phyloP scores from a whole-genome alignment of 148 eudicot species.

The Dianthus caryophyllus region DNA sequence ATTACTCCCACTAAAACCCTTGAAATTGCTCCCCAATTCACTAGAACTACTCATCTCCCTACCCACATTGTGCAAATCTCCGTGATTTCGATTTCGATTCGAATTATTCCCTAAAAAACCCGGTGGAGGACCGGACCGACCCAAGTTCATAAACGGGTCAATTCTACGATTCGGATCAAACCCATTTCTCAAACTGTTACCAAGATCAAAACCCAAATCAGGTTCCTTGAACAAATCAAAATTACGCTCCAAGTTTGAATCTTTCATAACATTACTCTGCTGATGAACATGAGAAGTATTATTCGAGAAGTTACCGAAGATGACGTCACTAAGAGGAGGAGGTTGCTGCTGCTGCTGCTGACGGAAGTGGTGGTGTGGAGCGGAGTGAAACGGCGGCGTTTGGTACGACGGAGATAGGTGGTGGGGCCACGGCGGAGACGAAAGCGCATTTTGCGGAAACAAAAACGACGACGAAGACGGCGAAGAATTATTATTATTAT shows the following conservation, averaged over 20 bases:
- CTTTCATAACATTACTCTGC: neutral
- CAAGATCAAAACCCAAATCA: slow-evolving; percentile 18
- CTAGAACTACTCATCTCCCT: slow-evolving; percentile 34
- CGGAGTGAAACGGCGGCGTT: slow-evolving; percentile 24
- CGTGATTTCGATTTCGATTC: slow-evolving; percentile 31
- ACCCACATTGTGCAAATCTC: slow-evolving; percentile 26
- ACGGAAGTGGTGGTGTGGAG: slow-evolving; percentile 30
- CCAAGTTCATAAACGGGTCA: slow-evolving; percentile 22
- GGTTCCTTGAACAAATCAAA: slow-evolving; percentile 22
- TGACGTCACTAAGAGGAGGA: slow-evolving; percentile 9
- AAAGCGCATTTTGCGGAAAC: slow-evolving; percentile 33
- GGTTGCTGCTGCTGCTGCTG: slow-evolving; percentile 24
- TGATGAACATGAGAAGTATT: neutral
- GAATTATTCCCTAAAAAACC: slow-evolving; percentile 44
- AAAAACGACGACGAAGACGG: slow-evolving; percentile 18
- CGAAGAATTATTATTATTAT: too few relatives aligned
- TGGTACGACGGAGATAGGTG: slow-evolving; percentile 26
- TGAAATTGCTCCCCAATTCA: slow-evolving; percentile 25
- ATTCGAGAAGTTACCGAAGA: slow-evolving; percentile 45
- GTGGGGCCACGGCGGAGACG: slow-evolving; percentile 29
- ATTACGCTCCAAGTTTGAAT: neutral
- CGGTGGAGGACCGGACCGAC: slow-evolving; percentile 47
- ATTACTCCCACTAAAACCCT: slow-evolving; percentile 22
- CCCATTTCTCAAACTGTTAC: slow-evolving; percentile 24
- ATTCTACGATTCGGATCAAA: slow-evolving; percentile 22